A percentile compares a stretch with the other conserved stretches of the same genome.
Conservation (phyloP, 202 grass and related monocot genomes). For the Cymbopogon flexuosus region DNA sequence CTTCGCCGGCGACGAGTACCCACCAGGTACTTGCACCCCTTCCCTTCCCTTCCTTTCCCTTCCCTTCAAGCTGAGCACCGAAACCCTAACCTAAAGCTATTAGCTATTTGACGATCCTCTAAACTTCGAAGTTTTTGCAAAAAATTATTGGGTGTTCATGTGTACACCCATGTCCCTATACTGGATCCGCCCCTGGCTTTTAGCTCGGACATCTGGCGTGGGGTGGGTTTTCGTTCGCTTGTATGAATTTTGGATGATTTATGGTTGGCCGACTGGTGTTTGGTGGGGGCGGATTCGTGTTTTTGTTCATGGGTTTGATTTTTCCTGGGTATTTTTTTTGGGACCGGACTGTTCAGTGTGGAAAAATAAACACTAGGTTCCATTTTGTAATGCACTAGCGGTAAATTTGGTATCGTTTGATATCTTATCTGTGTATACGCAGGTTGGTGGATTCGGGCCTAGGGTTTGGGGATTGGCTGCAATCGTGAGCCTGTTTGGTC, state of each 20-base stretch:
- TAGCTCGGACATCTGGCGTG: background rate
- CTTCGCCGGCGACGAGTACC: too few relatives aligned
- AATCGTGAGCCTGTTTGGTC: conserved; percentile 14
- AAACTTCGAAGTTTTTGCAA: too few relatives aligned
- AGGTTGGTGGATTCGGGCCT: conserved; percentile 34
- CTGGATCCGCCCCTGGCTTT: background rate
- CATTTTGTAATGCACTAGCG: conserved; percentile 30
- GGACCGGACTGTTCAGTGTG: conserved; percentile 7
- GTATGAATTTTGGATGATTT: conserved; percentile 1
- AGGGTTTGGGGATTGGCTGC: conserved; percentile 44
- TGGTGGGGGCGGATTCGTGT: background rate
- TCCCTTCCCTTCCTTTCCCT: too few relatives aligned
- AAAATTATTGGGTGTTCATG: too few relatives aligned
- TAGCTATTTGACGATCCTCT: too few relatives aligned
- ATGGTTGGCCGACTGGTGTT: conserved; percentile 10
- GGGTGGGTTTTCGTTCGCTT: background rate
- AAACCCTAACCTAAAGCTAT: too few relatives aligned
- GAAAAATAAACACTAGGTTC: background rate
- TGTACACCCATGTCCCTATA: too few relatives aligned
- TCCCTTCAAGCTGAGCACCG: too few relatives aligned
- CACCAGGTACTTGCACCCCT: too few relatives aligned
- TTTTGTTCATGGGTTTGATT: conserved; percentile 1
- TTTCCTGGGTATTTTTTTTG: background rate
- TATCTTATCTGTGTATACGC: background rate
- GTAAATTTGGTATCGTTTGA: background rate